Evolutionary conservation across 2,329 filamentous ascomycete genomes (phyloP), one percentile per base, ranked within the genome.

Genomic region (Ophiostoma australiae): DNA sequence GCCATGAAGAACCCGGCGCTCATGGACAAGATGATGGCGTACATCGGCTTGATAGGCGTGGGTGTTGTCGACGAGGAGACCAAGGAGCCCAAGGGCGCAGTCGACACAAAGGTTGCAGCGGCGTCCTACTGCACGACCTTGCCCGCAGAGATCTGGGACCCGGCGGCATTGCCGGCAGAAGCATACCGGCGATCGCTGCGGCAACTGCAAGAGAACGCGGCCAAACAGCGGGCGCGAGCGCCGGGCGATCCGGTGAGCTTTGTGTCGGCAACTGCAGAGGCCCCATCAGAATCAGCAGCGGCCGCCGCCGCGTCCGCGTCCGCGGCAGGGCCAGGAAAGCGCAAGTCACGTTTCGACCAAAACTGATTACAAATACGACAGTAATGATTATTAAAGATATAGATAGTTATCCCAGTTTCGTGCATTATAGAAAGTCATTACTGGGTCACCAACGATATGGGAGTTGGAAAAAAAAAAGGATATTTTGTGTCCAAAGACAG

Each of bases 1-100:
- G 87, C 90, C 8, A 81, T 94, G 72, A 86, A 87, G 69, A 94
- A 94, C 77, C 92, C 92, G 2, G 86, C 85, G 61, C 81, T 94
- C 70, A 86, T 88, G 79, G 87, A 90, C 73, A 93, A 91, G 80
- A 82, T 94, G 70, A 84, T 93, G 81, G 84, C 83, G 33, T 94
- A 92, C 80, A 89, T 89, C 17, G 86, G 84, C 1, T 44, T 80
- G 4, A 39, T 39, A 3, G 37, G 52, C 13, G 39, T 17, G 13
- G 13, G 23, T 13, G 23, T 31, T n/a, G 80, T 82, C 48, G 78
- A 73, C 3, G 27, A 39, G 0, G 70, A 70, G 17, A 58, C 63
- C 6, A 61, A 72, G 23, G 52, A 70, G 20, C 55, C 58, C 4
- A 61, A 72, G 33, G 52, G 48, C 4, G 65, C 20, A 7, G 63